phyloP scores from a whole-genome alignment of 2,329 filamentous ascomycete species.

The Sclerotinia spermophila region DNA sequence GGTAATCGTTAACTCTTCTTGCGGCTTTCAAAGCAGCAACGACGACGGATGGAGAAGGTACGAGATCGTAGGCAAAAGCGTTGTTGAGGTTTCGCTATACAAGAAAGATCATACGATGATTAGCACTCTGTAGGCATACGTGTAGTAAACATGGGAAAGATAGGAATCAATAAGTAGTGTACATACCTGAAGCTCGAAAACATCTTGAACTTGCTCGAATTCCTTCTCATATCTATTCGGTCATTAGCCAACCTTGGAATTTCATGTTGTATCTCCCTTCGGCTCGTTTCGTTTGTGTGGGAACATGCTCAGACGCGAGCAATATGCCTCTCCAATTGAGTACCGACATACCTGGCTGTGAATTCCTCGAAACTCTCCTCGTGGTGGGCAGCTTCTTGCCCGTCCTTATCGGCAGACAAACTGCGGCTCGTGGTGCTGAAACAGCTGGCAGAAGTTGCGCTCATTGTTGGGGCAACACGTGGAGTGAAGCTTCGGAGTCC shows the following conservation, averaged over 20 bases:
- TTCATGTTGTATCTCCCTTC: conserved; percentile 32
- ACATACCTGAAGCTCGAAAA: conserved; percentile 97
- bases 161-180: not conserved
- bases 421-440: conserved; percentile 58
- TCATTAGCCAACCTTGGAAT: conserved; percentile 40
- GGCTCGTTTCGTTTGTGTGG: conserved; percentile 25
- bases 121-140: conserved; percentile 26
- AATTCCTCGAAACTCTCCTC: conserved; percentile 99
- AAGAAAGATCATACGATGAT: conserved; percentile 28
- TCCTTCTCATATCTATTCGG: conserved; percentile 91
- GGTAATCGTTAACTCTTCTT: conserved; percentile 95
- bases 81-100: conserved; percentile 92
- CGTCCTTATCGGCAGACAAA: conserved; percentile 49
- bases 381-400: conserved; percentile 57
- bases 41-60: conserved; percentile 88
- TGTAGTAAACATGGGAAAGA: not conserved
- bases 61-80: conserved; percentile 99
- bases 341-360: conserved; percentile 73
- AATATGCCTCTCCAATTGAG: conserved; percentile 27
- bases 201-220: conserved; percentile 95
- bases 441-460: conserved; percentile 48
- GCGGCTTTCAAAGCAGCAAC: conserved; percentile 89
- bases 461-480: conserved; percentile 49
- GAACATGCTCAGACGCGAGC: conserved; percentile 27
- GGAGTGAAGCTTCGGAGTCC: conserved; percentile 54